Conservation (phyloP, 352 stramenopile species). For the Globisporangium rhizosaccharum region DNA sequence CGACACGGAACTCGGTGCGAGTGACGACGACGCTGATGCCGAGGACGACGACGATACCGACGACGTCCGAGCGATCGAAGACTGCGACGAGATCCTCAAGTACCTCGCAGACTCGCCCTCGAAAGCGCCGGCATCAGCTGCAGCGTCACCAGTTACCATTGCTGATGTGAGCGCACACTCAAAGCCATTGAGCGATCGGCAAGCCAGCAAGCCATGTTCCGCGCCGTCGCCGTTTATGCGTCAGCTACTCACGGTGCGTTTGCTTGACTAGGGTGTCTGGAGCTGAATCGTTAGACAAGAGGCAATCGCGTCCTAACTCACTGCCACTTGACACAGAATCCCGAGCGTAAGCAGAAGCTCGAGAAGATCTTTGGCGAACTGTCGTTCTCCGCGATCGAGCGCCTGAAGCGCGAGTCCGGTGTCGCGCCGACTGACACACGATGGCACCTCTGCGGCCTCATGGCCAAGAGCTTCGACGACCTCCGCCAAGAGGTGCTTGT, state of each 20-base stretch:
- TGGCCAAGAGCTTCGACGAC: slow-evolving; percentile 97
- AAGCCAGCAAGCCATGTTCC: neutral
- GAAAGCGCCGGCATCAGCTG: neutral
- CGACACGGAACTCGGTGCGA: slow-evolving; percentile 10
- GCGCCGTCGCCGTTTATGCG: slow-evolving; percentile 2
- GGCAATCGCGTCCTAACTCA: neutral
- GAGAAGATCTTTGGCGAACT: slow-evolving; percentile 73
- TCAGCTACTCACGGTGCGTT: slow-evolving; percentile 10
- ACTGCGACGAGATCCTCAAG: slow-evolving; percentile 12
- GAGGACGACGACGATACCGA: slow-evolving; percentile 10
- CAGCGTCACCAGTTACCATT: neutral
- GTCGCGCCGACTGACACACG: neutral
- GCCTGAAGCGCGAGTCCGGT: slow-evolving; percentile 24
- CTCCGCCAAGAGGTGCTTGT: slow-evolving; percentile 96
- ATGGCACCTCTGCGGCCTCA: slow-evolving; percentile 75
- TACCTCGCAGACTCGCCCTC: slow-evolving; percentile 8
- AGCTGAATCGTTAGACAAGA: neutral
- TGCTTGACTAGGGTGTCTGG: neutral
- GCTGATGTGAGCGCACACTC: neutral
- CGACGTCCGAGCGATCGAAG: slow-evolving; percentile 6
- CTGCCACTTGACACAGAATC: neutral
- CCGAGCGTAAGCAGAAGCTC: slow-evolving; percentile 35
- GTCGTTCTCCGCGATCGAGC: slow-evolving; percentile 35
- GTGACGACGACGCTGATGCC: slow-evolving; percentile 2
- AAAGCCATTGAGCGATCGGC: neutral